Conservation (phyloP, 2,329 filamentous ascomycete species). For the Ophiocordyceps sinensis region DNA sequence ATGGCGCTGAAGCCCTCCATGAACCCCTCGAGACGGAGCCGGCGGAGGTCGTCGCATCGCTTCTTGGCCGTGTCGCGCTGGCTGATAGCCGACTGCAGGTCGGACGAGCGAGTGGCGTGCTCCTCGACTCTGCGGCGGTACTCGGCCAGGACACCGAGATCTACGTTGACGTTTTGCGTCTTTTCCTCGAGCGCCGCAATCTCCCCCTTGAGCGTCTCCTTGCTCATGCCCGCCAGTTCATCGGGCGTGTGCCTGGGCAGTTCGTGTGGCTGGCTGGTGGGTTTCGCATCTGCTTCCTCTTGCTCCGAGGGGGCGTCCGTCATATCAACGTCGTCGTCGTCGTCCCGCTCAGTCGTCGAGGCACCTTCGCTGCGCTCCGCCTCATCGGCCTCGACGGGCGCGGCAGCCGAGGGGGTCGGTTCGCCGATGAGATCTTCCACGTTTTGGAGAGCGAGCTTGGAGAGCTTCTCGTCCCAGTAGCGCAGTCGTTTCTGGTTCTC, state of each 20-base stretch:
- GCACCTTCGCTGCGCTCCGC: slow-evolving; percentile 7
- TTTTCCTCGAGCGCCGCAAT: slow-evolving; percentile 49
- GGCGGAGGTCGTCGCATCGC: slow-evolving; percentile 80
- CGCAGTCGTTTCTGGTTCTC: slow-evolving; percentile 75
- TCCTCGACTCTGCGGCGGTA: slow-evolving; percentile 80
- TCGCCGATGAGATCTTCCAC: slow-evolving; percentile 49
- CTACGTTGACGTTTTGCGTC: slow-evolving; percentile 75
- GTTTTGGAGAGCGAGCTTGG: slow-evolving; percentile 72
- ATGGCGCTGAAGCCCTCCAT: slow-evolving; percentile 96
- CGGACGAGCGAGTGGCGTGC: slow-evolving; percentile 65
- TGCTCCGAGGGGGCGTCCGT: slow-evolving; percentile 10
- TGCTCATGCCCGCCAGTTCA: slow-evolving; percentile 52
- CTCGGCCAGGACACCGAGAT: slow-evolving; percentile 76
- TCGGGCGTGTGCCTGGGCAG: slow-evolving; percentile 67
- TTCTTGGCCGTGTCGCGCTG: slow-evolving; percentile 80
- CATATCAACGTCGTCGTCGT: slow-evolving; percentile 10
- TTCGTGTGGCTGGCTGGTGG: slow-evolving; percentile 30
- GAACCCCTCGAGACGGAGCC: slow-evolving; percentile 84
- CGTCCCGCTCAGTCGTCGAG: slow-evolving; percentile 14
- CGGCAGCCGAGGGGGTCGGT: slow-evolving; percentile 13
- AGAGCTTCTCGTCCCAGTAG: slow-evolving; percentile 83
- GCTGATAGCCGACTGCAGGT: slow-evolving; percentile 64
- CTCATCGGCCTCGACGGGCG: slow-evolving; percentile 10
- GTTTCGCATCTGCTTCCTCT: slow-evolving; percentile 12
- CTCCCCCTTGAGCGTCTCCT: slow-evolving; percentile 44